Percentiles rank a stretch among this genome's conserved stretches.
Conservation (phyloP, 2,329 filamentous ascomycete species). For the Monosporascus sp. region DNA sequence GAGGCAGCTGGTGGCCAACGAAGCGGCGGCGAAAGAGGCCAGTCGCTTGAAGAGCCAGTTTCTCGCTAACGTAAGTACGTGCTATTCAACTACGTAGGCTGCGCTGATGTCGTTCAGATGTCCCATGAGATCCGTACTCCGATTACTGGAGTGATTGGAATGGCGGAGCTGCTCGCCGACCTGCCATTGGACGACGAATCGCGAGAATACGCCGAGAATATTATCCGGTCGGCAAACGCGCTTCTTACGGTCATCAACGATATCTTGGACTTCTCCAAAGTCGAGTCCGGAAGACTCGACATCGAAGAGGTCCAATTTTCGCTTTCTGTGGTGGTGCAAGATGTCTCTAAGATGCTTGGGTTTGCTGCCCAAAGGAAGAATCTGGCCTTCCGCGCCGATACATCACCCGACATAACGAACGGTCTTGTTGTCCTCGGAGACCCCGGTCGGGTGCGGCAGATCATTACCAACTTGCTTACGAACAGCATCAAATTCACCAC, state of each 20-base stretch:
- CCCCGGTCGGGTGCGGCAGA: conserved; percentile 76
- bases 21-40: conserved; percentile 73
- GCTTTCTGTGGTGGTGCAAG: conserved; percentile 65
- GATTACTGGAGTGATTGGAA: conserved; percentile 75
- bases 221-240: conserved; percentile 74
- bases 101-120: conserved; percentile 44
- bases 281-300: conserved; percentile 70
- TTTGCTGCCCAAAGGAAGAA: conserved; percentile 80
- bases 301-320: conserved; percentile 80
- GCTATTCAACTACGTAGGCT: neutral
- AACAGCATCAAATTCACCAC: conserved; percentile 74
- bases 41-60: conserved; percentile 77
- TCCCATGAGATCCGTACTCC: conserved; percentile 76
- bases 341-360: conserved; percentile 81
- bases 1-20: conserved; percentile 64
- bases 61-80: conserved; percentile 52
- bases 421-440: conserved; percentile 81
- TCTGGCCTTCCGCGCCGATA: conserved; percentile 63
- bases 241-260: conserved; percentile 86
- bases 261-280: conserved; percentile 84
- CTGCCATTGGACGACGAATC: conserved; percentile 66
- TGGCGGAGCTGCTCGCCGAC: conserved; percentile 69
- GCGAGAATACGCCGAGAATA: conserved; percentile 69
- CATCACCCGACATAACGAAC: conserved; percentile 56
- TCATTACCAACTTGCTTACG: conserved; percentile 73